These are phyloP conservation scores for Ostreobium quekettii DNA, from an alignment of 139 green algal genomes.

Conservation along the genomic window DNA sequence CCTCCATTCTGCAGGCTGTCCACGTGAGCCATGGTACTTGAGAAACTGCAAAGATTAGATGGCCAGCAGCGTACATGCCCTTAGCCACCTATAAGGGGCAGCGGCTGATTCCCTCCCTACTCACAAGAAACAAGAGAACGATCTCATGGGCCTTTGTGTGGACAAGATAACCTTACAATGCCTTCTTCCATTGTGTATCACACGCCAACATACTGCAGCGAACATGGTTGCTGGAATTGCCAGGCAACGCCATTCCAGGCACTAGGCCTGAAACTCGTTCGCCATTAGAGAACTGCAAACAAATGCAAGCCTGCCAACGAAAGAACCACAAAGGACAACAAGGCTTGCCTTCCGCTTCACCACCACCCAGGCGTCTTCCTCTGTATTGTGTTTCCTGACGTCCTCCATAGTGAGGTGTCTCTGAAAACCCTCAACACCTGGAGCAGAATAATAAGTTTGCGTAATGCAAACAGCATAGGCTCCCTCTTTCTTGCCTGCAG, in stretches of 20 bases:
- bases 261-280: not conserved
- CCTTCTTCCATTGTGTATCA: not conserved
- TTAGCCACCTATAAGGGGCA: no score
- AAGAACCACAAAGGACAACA: not conserved
- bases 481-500: not conserved
- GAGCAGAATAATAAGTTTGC: not conserved
- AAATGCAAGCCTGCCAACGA: not conserved
- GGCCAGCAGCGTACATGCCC: no score
- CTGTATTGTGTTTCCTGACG: constrained; percentile 63
- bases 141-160: no score
- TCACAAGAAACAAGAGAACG: no score
- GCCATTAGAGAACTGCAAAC: not conserved
- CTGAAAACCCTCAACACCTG: constrained; percentile 32
- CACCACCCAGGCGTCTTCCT: constrained; percentile 85
- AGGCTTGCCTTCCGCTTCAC: constrained; percentile 62
- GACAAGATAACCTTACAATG: not conserved
- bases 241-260: not conserved
- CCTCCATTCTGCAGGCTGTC: no score
- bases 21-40: no score
- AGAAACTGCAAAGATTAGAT: no score
- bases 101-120: no score
- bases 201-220: not conserved
- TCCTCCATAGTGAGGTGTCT: constrained; percentile 67
- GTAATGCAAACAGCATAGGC: not conserved
- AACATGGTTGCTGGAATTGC: not conserved